These are phyloP conservation scores for Metarhizium rileyi DNA, from an alignment of 2,329 filamentous ascomycete genomes.

Conservation along the genomic window DNA sequence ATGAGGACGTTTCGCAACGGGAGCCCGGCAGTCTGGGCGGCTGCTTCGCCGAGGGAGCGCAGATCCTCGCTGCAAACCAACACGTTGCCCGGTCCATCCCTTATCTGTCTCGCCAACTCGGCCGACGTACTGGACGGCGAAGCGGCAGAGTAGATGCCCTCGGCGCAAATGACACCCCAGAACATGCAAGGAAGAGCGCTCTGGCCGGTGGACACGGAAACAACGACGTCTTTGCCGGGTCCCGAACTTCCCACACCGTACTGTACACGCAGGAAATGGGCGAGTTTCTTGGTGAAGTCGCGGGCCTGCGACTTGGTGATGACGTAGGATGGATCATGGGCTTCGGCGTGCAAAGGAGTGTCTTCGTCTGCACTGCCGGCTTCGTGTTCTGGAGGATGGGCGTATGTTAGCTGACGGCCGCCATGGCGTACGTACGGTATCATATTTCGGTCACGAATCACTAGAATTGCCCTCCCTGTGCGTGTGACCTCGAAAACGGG, in stretches of 20 bases:
- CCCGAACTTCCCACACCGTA: slow-evolving; percentile 43
- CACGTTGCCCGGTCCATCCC: slow-evolving; percentile 27
- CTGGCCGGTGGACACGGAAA: slow-evolving; percentile 47
- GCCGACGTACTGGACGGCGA: slow-evolving; percentile 37
- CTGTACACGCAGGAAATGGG: slow-evolving; percentile 42
- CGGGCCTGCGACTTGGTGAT: slow-evolving; percentile 44
- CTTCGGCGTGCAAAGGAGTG: slow-evolving; percentile 46
- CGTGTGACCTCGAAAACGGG: no score
- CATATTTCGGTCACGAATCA: no score
- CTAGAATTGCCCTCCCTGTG: no score
- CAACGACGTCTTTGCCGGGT: slow-evolving; percentile 41
- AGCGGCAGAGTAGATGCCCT: slow-evolving; percentile 48
- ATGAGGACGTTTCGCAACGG: slow-evolving; percentile 37
- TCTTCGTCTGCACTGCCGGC: slow-evolving; percentile 29
- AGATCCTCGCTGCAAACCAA: slow-evolving; percentile 38
- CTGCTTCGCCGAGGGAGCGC: slow-evolving; percentile 35
- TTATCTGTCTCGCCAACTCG: slow-evolving; percentile 39
- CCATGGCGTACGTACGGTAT: no score
- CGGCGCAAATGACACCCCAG: slow-evolving; percentile 47
- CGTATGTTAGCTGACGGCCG: not conserved
- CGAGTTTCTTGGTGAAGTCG: slow-evolving; percentile 39
- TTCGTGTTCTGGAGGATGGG: slow-evolving; percentile 18
- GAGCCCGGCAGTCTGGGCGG: slow-evolving; percentile 36
- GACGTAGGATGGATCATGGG: slow-evolving; percentile 40
- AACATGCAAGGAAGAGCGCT: slow-evolving; percentile 43